These are phyloP conservation scores for Lithohypha guttulata DNA, from an alignment of 2,329 filamentous ascomycete genomes.

Conservation along the genomic window DNA sequence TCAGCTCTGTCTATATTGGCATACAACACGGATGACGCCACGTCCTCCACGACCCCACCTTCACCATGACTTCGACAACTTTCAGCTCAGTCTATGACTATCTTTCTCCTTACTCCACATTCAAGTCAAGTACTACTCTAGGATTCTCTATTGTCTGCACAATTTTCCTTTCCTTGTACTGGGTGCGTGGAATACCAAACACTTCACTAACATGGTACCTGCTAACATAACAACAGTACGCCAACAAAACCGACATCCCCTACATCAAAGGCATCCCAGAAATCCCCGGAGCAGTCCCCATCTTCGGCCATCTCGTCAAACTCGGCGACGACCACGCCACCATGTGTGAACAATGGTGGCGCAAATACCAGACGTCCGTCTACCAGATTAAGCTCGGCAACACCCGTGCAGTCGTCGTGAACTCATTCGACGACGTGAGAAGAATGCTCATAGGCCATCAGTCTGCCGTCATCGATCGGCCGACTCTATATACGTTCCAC, in stretches of 20 bases:
- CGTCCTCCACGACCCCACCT: too few relatives aligned
- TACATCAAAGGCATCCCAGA: constrained; percentile 48
- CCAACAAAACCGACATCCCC: constrained; percentile 37
- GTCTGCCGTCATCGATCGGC: constrained; percentile 60
- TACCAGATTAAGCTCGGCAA: constrained; percentile 42
- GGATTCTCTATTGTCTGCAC: too few relatives aligned
- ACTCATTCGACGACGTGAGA: constrained; percentile 58
- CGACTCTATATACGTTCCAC: constrained; percentile 65
- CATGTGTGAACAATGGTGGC: constrained; percentile 42
- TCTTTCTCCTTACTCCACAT: too few relatives aligned
- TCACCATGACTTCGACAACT: too few relatives aligned
- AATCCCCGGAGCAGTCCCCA: constrained; percentile 43
- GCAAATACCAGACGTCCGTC: constrained; percentile 43
- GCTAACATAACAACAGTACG: constrained; percentile 1
- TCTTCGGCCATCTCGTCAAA: constrained; percentile 50
- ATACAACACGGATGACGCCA: too few relatives aligned
- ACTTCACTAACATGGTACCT: too few relatives aligned
- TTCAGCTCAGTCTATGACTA: too few relatives aligned
- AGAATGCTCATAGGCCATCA: constrained; percentile 61
- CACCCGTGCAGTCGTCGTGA: constrained; percentile 57
- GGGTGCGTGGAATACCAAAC: too few relatives aligned
- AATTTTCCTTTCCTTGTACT: too few relatives aligned
- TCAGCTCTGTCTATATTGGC: too few relatives aligned
- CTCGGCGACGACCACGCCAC: constrained; percentile 46
- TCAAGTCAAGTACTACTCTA: too few relatives aligned